Conservation (phyloP, 257 asterid genomes). For the Thymus mandschuricus region DNA sequence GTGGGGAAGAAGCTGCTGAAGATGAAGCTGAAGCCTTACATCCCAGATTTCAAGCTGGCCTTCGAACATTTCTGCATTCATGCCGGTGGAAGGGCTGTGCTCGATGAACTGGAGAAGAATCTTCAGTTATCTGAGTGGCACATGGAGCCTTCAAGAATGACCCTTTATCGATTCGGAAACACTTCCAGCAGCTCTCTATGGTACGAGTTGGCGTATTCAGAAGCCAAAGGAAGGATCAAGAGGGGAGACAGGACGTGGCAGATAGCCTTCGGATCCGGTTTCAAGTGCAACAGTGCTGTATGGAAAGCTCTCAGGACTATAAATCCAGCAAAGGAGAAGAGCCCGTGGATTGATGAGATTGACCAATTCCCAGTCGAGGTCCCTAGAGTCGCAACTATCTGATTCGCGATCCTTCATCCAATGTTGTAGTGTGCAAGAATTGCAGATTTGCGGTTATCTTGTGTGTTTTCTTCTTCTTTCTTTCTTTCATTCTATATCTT, state of each 20-base stretch:
- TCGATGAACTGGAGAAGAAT: conserved; percentile 78
- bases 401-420: neutral
- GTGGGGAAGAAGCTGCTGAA: conserved; percentile 61
- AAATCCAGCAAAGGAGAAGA: conserved; percentile 52
- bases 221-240: conserved; percentile 80
- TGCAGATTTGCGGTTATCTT: conserved; percentile 7
- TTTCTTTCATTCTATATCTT: neutral
- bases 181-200: conserved; percentile 88
- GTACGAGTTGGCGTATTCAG: conserved; percentile 72
- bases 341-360: conserved; percentile 47
- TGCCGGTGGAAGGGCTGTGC: conserved; percentile 86
- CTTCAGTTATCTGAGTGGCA: conserved; percentile 76
- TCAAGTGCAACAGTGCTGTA: conserved; percentile 86
- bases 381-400: conserved; percentile 42
- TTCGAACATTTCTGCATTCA: conserved; percentile 89
- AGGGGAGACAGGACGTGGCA: conserved; percentile 87
- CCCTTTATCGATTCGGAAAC: conserved; percentile 75
- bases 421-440: neutral
- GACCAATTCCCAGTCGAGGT: conserved; percentile 49
- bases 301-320: conserved; percentile 77
- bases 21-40: conserved; percentile 76
- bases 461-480: neutral
- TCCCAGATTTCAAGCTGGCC: conserved; percentile 78
- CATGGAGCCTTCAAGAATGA: conserved; percentile 87
- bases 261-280: conserved; percentile 87